Conservation (phyloP, 257 asterid genomes). For the Craterostigma plantagineum region DNA sequence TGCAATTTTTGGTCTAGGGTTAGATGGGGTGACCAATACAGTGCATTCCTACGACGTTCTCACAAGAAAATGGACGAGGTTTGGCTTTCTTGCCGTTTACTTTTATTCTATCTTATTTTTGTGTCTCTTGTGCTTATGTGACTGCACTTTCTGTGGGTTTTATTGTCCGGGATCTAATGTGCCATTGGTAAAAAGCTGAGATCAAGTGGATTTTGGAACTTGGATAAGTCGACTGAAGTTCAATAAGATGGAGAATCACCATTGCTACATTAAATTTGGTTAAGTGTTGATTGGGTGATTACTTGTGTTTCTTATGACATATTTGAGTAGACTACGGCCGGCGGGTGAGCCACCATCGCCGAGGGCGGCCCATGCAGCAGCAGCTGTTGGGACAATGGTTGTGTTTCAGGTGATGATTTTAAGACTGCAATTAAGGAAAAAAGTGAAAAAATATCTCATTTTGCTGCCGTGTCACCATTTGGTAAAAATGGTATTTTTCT, state of each 20-base stretch:
- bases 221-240: too few relatives aligned
- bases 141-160: too few relatives aligned
- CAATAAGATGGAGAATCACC: too few relatives aligned
- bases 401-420: constrained; percentile 90
- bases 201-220: too few relatives aligned
- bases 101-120: constrained; percentile 1
- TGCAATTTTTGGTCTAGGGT: constrained; percentile 33
- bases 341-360: constrained; percentile 99
- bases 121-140: constrained; percentile 8
- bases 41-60: constrained; percentile 86
- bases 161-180: too few relatives aligned
- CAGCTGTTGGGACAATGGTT: constrained; percentile 97
- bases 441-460: too few relatives aligned
- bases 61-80: constrained; percentile 97
- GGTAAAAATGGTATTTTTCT: constrained; percentile 7
- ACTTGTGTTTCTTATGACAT: too few relatives aligned
- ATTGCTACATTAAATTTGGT: too few relatives aligned
- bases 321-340: constrained; percentile 54
- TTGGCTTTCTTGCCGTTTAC: constrained; percentile 3
- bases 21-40: constrained; percentile 89
- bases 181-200: too few relatives aligned
- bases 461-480: too few relatives aligned
- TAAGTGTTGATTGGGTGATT: too few relatives aligned
- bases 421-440: too few relatives aligned
- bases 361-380: constrained; percentile 95